phyloP scores from a whole-genome alignment of 1,284 basidiomycete species.

The Cryptococcus wingfieldii region DNA sequence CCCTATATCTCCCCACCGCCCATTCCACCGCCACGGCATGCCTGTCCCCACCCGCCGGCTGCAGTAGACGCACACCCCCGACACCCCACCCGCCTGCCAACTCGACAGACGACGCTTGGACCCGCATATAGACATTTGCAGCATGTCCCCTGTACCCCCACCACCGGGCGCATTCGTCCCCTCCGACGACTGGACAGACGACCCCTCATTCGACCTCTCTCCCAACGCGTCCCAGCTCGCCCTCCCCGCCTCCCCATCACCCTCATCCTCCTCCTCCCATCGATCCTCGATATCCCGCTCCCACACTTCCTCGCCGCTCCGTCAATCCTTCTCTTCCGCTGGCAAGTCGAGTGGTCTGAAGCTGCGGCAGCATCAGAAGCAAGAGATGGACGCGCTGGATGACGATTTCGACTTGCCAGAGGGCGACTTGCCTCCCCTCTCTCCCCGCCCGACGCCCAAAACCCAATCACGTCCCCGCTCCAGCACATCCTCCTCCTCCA shows the following conservation, averaged over 20 bases:
- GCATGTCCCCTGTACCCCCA: constrained; percentile 25
- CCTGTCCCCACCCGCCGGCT: too few relatives aligned
- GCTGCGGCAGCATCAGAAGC: constrained; percentile 6
- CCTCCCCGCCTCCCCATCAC: constrained; percentile 12
- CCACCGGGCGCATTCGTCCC: constrained; percentile 22
- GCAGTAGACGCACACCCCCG: too few relatives aligned
- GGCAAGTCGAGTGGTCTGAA: constrained; percentile 4
- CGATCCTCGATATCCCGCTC: constrained; percentile 11
- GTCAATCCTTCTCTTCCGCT: constrained; percentile 17
- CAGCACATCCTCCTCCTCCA: constrained; percentile 12
- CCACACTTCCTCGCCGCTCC: constrained; percentile 25
- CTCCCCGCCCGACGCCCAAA: neutral
- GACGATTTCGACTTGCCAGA: constrained; percentile 25
- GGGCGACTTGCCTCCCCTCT: neutral
- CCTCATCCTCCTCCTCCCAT: constrained; percentile 18
- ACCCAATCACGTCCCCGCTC: constrained; percentile 3
- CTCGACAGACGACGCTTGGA: too few relatives aligned
- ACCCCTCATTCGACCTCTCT: constrained; percentile 38
- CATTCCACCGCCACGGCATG: too few relatives aligned
- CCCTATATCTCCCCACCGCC: too few relatives aligned
- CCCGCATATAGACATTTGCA: too few relatives aligned
- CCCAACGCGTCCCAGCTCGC: constrained; percentile 14
- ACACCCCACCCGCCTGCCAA: too few relatives aligned
- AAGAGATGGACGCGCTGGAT: constrained; percentile 14
- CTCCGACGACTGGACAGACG: constrained; percentile 42